phyloP scores from a whole-genome alignment of 164 flowering plant genomes.

The grape (Vitis vinifera) region ASM3070453v1 NC_081807.1:6516001-6516500 shows the following conservation, averaged over 20 bases:
- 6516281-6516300: conserved; percentile 5
- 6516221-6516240: conserved; percentile 42
- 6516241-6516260: conserved; percentile 16
- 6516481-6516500: background rate
- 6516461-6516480: conserved; percentile 9
- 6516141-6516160: conserved; percentile 32
- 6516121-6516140: conserved; percentile 12
- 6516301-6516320: conserved; percentile 19
- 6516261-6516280: conserved; percentile 16
- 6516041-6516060: conserved; percentile 6
- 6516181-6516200: conserved; percentile 38
- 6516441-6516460: conserved; percentile 26
- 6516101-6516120: conserved; percentile 27
- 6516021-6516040: conserved; percentile 14
- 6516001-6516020: conserved; percentile 6
- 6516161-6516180: conserved; percentile 39
- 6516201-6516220: conserved; percentile 37
- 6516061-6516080: conserved; percentile 23
- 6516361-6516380: conserved; percentile 12
- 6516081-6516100: conserved; percentile 27
- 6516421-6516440: conserved; percentile 12
- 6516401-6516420: conserved; percentile 4
- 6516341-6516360: background rate
- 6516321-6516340: background rate
- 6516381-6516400: conserved; percentile 11